Conservation (phyloP, 2,329 filamentous ascomycete genomes). For the Thelonectria olida region DNA sequence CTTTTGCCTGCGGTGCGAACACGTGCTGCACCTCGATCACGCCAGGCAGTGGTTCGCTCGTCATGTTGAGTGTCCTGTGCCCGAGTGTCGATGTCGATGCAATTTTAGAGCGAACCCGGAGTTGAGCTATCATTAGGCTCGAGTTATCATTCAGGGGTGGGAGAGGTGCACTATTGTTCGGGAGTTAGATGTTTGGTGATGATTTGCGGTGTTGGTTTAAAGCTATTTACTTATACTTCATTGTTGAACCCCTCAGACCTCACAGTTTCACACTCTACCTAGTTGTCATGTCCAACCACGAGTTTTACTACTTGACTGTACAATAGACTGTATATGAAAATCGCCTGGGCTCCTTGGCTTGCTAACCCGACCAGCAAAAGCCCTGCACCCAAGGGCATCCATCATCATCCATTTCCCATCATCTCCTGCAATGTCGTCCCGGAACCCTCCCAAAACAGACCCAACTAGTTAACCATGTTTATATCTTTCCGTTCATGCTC, state of each 20-base stretch:
- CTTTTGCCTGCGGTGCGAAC: constrained; percentile 74
- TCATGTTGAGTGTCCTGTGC: constrained; percentile 73
- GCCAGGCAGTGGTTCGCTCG: constrained; percentile 72
- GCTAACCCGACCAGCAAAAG: constrained; percentile 1
- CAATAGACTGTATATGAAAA: background rate
- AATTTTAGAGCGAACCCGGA: constrained; percentile 69
- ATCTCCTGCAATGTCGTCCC: background rate
- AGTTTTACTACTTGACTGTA: background rate
- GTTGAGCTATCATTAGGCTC: constrained; percentile 57
- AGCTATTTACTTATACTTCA: background rate
- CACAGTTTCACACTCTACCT: constrained; percentile 1
- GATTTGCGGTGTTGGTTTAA: background rate
- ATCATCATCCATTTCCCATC: constrained; percentile 2
- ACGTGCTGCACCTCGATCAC: constrained; percentile 74
- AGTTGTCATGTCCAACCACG: constrained; percentile 4
- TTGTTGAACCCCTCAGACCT: too few relatives aligned
- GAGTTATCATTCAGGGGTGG: background rate
- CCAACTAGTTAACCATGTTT: constrained; percentile 3
- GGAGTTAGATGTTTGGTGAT: too few relatives aligned
- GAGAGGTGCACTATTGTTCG: too few relatives aligned
- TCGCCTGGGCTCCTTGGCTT: background rate
- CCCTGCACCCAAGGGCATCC: background rate
- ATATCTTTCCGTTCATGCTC: constrained; percentile 12
- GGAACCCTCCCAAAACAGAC: background rate
- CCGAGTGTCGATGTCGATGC: constrained; percentile 73